Base-by-base conservation (phyloP, 306 rosid genomes). In the Boehmeria nivea region DNA sequence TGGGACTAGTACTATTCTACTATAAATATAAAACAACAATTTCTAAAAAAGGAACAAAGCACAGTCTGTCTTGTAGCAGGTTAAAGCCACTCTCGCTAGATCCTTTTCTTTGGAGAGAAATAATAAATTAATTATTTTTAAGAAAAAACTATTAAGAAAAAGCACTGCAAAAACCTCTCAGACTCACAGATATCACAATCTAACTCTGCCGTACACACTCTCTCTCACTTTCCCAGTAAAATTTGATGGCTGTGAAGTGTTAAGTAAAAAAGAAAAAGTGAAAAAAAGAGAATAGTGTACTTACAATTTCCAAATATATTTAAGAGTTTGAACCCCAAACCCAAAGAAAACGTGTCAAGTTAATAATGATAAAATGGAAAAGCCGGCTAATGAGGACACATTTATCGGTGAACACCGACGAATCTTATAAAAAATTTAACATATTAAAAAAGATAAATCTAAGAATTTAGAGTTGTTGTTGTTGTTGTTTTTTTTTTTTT, bases 121-220 rank as follows among this genome's bases (percentile, higher is more conserved):
- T 31, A 31, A 31, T 31, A 31, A 31, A 31, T 31, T 31, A 31
- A 31, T 31, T 31, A 6, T 31, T 10, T 4, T 31, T 4, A 31
- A 1, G 2, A 31, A 4, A 31, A 31, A 4, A 31, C 1, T 8
- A 28, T 28, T 31, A 31, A 31, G 9, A 26, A 65, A 57, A 59
- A 53, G 55, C 70, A 75, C 72, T 75, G 78, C 77, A 36, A 24
- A 71, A 69, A 68, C 42, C 61, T 59, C 57, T 59, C 57, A 67
- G 66, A 72, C 67, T 39, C 51, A 58, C 23, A 42, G 56, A 69
- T 56, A 48, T 14, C 72, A n/a, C 39, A 54, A 65, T 60, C 42
- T 56, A 58, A 31, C 42, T 21, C 34, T 31, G 16, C 60, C 52
- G 44, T 57, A 15, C 60, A 14, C 8, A 31, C 5, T n/a, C n/a